Evolutionary conservation across 768 basidiomycete genomes (phyloP), one percentile per base, ranked within the genome.

Genomic region (Suillus brevipes): DNA sequence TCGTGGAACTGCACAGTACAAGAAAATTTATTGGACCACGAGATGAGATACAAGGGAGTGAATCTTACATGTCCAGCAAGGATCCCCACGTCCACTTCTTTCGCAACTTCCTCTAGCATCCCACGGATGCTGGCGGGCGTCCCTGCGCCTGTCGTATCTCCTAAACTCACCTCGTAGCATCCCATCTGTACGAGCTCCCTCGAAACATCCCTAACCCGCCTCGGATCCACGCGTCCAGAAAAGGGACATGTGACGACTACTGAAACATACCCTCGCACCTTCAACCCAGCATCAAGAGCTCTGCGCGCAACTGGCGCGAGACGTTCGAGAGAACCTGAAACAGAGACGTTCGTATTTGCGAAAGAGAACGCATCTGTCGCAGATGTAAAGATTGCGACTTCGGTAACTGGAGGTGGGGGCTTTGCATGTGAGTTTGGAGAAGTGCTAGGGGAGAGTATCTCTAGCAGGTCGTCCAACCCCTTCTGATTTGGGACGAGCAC

Each of bases 131-230:
- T 84, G 31, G 80, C 77, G 0, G 95, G 94, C 55, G 89, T 91
- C 2, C 91, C 96, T 56, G 87, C 87, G 0, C 96, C 96, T 2
- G 93, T 91, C 3, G 96, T 99, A 74, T 99, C 97, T 0, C 94
- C 95, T 25, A 98, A 78, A 70, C 92, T 92, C 59, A 96, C 87
- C 75, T 99, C 92, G 74, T 97, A 97, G 73, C 94, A 97, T 0
- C 96, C 96, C 92, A 97, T 95, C 65, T 93, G 88, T 6, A 87
- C 65, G 42, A 99, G 74, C 67, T 85, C 87, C 67, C 84, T 84
- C 0, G 92, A 80, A 28, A 97, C 86, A 45, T 89, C 86, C 60
- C 86, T 81, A 9, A 95, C 94, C 20, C 77, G 77, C 55, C 77
- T 75, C 18, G 85, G 85, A 67, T 89, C 88, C 25, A 92, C 89